Evolutionary conservation across 805 yeast species (phyloP).

Genomic region (Candida caryicola): DNA sequence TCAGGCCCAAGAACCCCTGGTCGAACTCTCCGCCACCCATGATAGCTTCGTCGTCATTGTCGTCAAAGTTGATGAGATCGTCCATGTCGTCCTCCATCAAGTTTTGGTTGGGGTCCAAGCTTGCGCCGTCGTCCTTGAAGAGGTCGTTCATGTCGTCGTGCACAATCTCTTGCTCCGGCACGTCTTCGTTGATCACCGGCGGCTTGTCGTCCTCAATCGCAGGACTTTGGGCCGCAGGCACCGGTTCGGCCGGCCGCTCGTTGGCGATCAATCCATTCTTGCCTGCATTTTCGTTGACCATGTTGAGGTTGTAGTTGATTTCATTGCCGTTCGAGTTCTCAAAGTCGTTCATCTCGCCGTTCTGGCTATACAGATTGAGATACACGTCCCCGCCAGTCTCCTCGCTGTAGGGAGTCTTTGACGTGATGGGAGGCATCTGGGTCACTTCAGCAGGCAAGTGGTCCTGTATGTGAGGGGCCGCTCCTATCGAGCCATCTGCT

Average conservation of each 20-base stretch:
- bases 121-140: conserved; percentile 14
- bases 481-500: neutral
- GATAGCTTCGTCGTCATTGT: conserved; percentile 24
- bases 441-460: neutral
- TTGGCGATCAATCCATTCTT: neutral
- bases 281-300: neutral
- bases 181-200: neutral
- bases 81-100: conserved; percentile 32
- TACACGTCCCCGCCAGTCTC: neutral
- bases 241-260: neutral
- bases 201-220: neutral
- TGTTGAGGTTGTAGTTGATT: neutral
- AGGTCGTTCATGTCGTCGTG: conserved; percentile 21
- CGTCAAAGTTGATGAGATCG: conserved; percentile 32
- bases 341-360: neutral
- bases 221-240: neutral
- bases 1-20: conserved; percentile 28
- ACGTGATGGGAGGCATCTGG: neutral
- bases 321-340: neutral
- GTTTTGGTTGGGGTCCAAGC: conserved; percentile 9
- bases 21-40: conserved; percentile 29
- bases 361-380: conserved; percentile 4
- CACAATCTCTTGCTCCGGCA: neutral
- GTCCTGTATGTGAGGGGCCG: neutral
- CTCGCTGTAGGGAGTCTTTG: neutral